A percentile compares a stretch with the other conserved stretches of the same genome.
Evolutionary conservation across 148 eudicot genomes (phyloP).

Genomic region (Chenopodium album): DNA sequence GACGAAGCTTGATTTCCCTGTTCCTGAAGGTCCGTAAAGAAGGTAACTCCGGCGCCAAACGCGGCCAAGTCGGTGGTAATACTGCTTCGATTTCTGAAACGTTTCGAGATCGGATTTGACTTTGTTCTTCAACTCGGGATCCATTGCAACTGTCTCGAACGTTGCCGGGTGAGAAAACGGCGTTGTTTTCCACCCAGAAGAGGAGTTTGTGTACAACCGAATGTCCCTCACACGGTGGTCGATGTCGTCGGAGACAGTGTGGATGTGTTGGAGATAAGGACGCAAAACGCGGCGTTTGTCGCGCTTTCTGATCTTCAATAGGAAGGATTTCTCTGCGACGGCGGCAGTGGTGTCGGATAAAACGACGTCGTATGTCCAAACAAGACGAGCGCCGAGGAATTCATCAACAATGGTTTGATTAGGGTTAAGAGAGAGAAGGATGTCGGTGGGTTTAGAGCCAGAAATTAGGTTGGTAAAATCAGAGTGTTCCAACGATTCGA

Average conservation of each 20-base stretch:
- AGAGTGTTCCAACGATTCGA: slow-evolving; percentile 63
- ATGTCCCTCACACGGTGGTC: slow-evolving; percentile 39
- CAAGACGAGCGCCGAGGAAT: slow-evolving; percentile 60
- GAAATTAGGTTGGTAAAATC: slow-evolving; percentile 69
- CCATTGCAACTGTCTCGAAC: slow-evolving; percentile 70
- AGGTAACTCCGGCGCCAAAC: slow-evolving; percentile 88
- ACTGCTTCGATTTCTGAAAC: slow-evolving; percentile 64
- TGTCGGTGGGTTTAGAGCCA: slow-evolving; percentile 47
- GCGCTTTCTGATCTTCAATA: slow-evolving; percentile 54
- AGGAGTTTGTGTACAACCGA: slow-evolving; percentile 37
- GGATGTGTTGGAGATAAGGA: slow-evolving; percentile 73
- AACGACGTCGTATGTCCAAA: slow-evolving; percentile 51
- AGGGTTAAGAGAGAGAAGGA: slow-evolving; percentile 47
- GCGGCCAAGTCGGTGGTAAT: slow-evolving; percentile 75
- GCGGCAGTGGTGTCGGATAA: background rate
- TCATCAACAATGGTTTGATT: slow-evolving; percentile 56
- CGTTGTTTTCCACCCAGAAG: slow-evolving; percentile 47
- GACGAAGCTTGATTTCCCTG: slow-evolving; percentile 88
- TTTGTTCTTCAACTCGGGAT: slow-evolving; percentile 56
- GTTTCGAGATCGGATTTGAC: slow-evolving; percentile 64
- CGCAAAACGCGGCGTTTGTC: slow-evolving; percentile 71
- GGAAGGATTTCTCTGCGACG: slow-evolving; percentile 19
- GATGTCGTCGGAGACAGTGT: slow-evolving; percentile 57
- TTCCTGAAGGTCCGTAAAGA: slow-evolving; percentile 91
- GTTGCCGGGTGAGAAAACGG: slow-evolving; percentile 77